Percentiles rank a stretch among this genome's conserved stretches.
Conservation (phyloP, 768 basidiomycete genomes). For the Psilocybe azurescens region DNA sequence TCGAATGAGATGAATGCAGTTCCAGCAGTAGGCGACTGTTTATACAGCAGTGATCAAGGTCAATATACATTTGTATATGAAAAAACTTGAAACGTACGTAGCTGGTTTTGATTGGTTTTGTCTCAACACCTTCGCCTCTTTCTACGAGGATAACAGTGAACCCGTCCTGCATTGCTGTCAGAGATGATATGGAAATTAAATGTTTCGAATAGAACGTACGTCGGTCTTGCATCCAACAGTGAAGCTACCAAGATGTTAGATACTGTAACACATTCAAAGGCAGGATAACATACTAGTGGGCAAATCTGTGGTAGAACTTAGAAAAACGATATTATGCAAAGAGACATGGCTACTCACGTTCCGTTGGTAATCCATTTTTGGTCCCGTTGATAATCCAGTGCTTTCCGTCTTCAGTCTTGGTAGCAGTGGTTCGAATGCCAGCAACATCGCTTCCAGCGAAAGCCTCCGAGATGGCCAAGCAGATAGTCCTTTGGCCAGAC, state of each 20-base stretch:
- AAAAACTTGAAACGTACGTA: constrained; percentile 34
- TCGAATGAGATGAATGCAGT: constrained; percentile 82
- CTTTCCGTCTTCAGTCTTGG: constrained; percentile 79
- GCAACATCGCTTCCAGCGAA: constrained; percentile 86
- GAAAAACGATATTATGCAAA: background rate
- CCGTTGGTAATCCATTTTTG: constrained; percentile 90
- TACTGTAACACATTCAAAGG: background rate
- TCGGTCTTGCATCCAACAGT: constrained; percentile 70
- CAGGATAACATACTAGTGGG: constrained; percentile 43
- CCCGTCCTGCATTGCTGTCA: constrained; percentile 45
- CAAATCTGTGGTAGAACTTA: constrained; percentile 33
- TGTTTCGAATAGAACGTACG: constrained; percentile 29
- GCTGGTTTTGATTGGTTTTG: constrained; percentile 83
- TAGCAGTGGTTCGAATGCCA: constrained; percentile 76
- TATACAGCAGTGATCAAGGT: background rate
- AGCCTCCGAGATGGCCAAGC: constrained; percentile 88
- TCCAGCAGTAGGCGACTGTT: constrained; percentile 77
- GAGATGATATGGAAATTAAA: background rate
- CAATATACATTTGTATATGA: background rate
- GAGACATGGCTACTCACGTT: constrained; percentile 41
- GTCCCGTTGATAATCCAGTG: constrained; percentile 80
- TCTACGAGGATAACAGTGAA: constrained; percentile 89
- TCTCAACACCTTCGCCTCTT: constrained; percentile 81
- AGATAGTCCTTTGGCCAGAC: constrained; percentile 78
- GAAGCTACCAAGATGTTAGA: constrained; percentile 44